Evolutionary conservation across 2,329 filamentous ascomycete genomes (phyloP), one percentile per base, ranked within the genome.

Genomic region (Emericellopsis atlantica): DNA sequence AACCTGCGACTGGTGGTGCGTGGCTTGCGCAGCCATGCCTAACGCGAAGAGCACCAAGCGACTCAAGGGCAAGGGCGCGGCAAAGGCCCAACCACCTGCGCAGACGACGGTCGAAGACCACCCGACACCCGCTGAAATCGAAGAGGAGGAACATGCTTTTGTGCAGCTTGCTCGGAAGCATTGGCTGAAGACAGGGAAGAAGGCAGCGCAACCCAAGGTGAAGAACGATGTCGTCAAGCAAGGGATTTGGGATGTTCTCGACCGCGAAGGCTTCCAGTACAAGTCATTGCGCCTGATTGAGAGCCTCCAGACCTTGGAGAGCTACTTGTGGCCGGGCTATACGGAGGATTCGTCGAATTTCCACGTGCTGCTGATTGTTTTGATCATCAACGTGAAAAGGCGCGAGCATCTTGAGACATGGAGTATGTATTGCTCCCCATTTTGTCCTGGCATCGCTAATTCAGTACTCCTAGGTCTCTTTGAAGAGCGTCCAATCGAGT

Each of bases 301-400:
- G 62, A 90, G 88, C 51, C 64, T 96, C 51, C 92, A 95, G 65
- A 79, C 89, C 34, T 64, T 98, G 44, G 92, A 98, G 60, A 84
- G 86, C 55, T 96, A 94, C 56, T 72, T 98, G 23, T 98, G 92
- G 92, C 92, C 92, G 36, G 86, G 84, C 40, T 98, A 93, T 58
- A 79, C 75, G 11, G 85, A 94, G 48, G 80, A 92, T 52, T 79
- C 87, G 4, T 94, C 90, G 26, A 93, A 98, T 58, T 81, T 88
- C 54, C 90, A 98, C 58, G 82, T 95, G 41, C 69, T 96, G 29
- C 70, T 98, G 46, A 79, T 96, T 53, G 84, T 84, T 14, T 62
- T 95, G 46, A 80, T 98, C 52, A 75, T 84, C 47, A 94, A 90
- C 58, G 80, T 89, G 44, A 96, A 95, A 67, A 77, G 82, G 54